Conservation (phyloP, 2,329 filamentous ascomycete genomes). For the Lachnellula occidentalis region DNA sequence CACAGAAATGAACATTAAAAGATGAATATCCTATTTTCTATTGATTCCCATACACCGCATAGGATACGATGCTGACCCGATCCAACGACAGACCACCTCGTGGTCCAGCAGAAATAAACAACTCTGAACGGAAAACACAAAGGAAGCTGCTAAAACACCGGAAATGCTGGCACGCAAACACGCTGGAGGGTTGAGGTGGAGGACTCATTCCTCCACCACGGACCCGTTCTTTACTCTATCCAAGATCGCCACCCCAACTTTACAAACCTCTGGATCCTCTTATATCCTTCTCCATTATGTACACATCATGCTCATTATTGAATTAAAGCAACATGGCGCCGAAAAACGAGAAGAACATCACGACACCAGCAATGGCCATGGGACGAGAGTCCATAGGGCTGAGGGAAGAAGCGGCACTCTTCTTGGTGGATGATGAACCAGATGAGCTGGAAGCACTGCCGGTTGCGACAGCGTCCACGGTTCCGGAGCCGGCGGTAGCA, state of each 20-base stretch:
- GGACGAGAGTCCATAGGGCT: conserved; percentile 3
- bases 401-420: not conserved
- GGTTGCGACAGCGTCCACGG: conserved; percentile 6
- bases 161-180: not conserved
- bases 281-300: conserved; percentile 4
- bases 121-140: not conserved
- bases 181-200: not conserved
- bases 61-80: not conserved
- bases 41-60: not conserved
- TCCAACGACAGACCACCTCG: not conserved
- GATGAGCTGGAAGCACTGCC: not conserved
- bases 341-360: conserved; percentile 3
- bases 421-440: conserved; percentile 1
- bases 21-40: not conserved
- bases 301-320: conserved; percentile 1
- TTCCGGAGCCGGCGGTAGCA: conserved; percentile 10
- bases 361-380: conserved; percentile 1
- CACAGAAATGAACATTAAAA: not conserved
- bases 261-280: not conserved
- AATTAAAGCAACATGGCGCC: conserved; percentile 7
- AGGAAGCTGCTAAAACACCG: not conserved
- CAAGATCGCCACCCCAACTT: not conserved
- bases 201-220: not conserved
- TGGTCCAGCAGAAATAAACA: not conserved
- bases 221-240: not conserved